Base-by-base conservation (phyloP, 106 monocot genomes). In the Iris macrosiphon region DNA sequence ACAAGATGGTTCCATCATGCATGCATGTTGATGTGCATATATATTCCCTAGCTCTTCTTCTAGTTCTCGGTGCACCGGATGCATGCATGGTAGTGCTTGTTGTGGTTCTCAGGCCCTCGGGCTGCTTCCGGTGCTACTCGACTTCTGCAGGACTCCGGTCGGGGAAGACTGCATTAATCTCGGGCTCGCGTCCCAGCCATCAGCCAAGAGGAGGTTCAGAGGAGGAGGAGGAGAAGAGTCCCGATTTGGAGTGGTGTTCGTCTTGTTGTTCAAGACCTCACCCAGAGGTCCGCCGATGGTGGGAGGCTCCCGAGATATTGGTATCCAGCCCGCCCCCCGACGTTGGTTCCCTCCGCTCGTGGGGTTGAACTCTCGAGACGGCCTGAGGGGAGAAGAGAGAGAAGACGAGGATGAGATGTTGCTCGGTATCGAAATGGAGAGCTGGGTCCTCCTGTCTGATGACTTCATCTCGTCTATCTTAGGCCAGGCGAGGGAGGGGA, bases 61-160 rank as follows among this genome's bases (percentile, higher is more conserved):
- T n/a, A n/a, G n/a, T n/a, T n/a, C n/a, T n/a, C n/a, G n/a, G n/a
- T n/a, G n/a, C n/a, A n/a, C n/a, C n/a, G n/a, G n/a, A n/a, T n/a
- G n/a, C n/a, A n/a, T n/a, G n/a, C n/a, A n/a, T n/a, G n/a, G n/a
- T n/a, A n/a, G n/a, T n/a, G n/a, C n/a, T n/a, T n/a, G n/a, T 8
- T 55, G 7, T 26, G 35, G 40, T 57, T 72, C 46, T 83, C 83
- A n/a, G 3, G 69, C 59, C 54, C 79, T 71, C 4, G 96, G 96
- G 65, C 89, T 90, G 35, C 86, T 96, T 1, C 85, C 89, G 3
- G 83, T 76, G 68, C 96, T 91, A 51, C 83, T 78, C 14, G 91
- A 80, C 59, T 98, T 98, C 55, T 83, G 83, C 1, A 91, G 73
- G 7, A 98, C 91, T 12, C 80, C 87, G 3, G 91, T 81, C 1